phyloP scores from a whole-genome alignment of 139 green algal genomes.

The Micromonas commoda region DNA sequence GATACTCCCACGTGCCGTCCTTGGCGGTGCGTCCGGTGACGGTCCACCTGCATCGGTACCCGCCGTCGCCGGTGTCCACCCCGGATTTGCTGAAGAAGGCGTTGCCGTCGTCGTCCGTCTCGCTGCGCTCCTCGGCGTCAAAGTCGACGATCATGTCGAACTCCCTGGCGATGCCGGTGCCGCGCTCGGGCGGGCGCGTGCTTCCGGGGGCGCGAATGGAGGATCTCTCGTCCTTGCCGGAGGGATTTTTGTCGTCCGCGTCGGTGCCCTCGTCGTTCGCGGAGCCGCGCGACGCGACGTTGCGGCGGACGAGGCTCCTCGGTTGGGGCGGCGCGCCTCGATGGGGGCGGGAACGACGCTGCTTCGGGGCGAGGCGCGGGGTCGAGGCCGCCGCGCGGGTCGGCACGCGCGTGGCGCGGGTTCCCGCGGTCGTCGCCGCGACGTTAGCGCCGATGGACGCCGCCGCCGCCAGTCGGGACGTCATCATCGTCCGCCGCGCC shows the following conservation, averaged over 20 bases:
- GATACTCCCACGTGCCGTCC: background rate
- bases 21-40: background rate
- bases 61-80: conserved; percentile 9
- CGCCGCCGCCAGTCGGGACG: no score
- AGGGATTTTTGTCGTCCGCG: background rate
- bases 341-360: no score
- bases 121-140: background rate
- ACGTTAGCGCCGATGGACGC: no score
- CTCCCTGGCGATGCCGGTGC: conserved; percentile 9
- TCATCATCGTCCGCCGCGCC: no score
- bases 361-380: no score
- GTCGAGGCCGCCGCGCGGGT: no score
- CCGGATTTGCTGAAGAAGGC: conserved; percentile 9
- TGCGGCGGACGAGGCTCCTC: background rate
- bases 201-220: background rate
- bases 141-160: background rate
- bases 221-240: background rate
- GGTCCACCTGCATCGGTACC: conserved; percentile 23
- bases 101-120: background rate
- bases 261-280: background rate
- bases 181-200: background rate
- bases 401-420: no score
- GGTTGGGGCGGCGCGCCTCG: background rate
- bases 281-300: background rate
- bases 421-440: no score